Evolutionary conservation across 179 eudicot species (phyloP).

Genomic region (Beta lomatogona): DNA sequence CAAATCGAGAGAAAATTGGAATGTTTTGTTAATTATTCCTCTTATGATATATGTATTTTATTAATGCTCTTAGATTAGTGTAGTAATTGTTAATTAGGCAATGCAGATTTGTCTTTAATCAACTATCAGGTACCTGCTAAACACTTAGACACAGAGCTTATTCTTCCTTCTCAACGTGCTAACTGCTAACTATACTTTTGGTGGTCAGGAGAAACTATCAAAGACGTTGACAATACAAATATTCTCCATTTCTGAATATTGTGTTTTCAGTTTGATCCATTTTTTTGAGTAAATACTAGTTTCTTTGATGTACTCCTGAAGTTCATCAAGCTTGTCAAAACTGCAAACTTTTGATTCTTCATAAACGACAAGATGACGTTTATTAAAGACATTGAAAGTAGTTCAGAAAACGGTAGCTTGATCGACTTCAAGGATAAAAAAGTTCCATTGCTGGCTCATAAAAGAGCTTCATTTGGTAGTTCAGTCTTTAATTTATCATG

Average conservation of each 20-base stretch:
- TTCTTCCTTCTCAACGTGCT: conserved; percentile 19
- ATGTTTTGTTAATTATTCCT: background rate
- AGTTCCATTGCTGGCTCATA: conserved; percentile 10
- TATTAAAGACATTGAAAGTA: conserved; percentile 8
- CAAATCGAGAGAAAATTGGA: background rate
- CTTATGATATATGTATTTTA: background rate
- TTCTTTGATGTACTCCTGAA: background rate
- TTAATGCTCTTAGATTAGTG: background rate
- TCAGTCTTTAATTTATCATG: conserved; percentile 42
- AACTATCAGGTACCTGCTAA: background rate
- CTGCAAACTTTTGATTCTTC: background rate
- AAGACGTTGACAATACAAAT: background rate
- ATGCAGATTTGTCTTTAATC: background rate
- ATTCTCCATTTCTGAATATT: background rate
- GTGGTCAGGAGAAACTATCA: conserved; percentile 15
- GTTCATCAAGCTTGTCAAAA: background rate
- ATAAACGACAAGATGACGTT: background rate
- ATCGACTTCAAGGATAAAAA: conserved; percentile 6
- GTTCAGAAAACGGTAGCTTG: background rate
- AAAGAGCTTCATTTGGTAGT: conserved; percentile 34
- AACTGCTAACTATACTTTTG: conserved; percentile 9
- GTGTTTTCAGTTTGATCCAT: background rate
- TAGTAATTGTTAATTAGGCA: background rate
- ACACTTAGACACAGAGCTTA: background rate
- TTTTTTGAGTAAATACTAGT: background rate